Conservation (phyloP, 331 rosid genomes). For the Acacia pycnantha region DNA sequence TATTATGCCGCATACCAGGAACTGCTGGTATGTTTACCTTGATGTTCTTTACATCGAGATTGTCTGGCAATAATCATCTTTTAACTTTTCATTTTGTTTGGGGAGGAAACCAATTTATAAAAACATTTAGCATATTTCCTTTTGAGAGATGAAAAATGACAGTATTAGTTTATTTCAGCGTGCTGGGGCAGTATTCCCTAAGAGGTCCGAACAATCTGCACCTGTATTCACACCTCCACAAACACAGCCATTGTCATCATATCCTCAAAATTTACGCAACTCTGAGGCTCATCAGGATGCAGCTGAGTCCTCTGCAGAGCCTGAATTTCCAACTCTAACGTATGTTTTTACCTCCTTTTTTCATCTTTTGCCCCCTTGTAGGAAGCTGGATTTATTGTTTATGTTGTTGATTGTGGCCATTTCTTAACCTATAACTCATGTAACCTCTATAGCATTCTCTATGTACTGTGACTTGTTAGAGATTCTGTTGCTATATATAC, state of each 20-base stretch:
- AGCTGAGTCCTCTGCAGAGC: constrained; percentile 71
- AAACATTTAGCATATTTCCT: constrained; percentile 19
- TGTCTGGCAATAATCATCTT: not conserved
- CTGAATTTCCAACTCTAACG: constrained; percentile 90
- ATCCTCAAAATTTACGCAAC: constrained; percentile 67
- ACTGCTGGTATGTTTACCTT: constrained; percentile 61
- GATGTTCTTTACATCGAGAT: not conserved
- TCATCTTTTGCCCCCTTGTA: constrained; percentile 5
- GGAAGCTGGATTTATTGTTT: constrained; percentile 11
- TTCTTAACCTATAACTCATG: not conserved
- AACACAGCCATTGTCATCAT: constrained; percentile 83
- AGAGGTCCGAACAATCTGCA: constrained; percentile 75
- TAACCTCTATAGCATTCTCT: constrained; percentile 5
- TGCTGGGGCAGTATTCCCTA: constrained; percentile 96
- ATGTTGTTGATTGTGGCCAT: not conserved
- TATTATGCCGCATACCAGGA: constrained; percentile 95
- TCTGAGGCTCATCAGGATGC: constrained; percentile 49
- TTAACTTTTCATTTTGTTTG: not conserved
- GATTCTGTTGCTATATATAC: not conserved
- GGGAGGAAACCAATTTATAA: constrained; percentile 7
- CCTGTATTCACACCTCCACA: constrained; percentile 95
- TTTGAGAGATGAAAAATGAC: not conserved
- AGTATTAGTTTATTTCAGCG: constrained; percentile 61
- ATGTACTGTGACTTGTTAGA: not conserved
- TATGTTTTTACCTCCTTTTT: constrained; percentile 28